phyloP scores from a whole-genome alignment of 148 eudicot genomes.

The Rhododendron kiyosumense region DNA sequence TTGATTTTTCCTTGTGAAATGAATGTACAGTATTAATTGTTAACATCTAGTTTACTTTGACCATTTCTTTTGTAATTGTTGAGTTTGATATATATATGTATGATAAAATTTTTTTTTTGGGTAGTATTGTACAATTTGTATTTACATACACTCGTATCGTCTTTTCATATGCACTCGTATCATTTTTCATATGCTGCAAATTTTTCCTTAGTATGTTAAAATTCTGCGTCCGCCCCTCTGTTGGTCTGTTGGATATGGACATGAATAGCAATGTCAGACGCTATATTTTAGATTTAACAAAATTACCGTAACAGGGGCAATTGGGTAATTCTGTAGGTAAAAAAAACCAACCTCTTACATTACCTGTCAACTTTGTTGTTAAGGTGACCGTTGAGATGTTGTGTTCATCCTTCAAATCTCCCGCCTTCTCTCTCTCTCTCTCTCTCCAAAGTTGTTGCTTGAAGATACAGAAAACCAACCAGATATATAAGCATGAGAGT shows the following conservation, averaged over 20 bases:
- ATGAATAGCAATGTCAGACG: background rate
- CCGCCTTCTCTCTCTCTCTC: background rate
- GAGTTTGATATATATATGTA: background rate
- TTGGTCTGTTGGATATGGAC: background rate
- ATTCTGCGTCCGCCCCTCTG: background rate
- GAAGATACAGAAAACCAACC: slow-evolving; percentile 34
- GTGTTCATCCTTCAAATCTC: slow-evolving; percentile 19
- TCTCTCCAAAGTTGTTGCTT: slow-evolving; percentile 42
- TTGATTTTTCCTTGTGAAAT: background rate
- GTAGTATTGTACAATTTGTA: background rate
- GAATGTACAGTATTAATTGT: background rate
- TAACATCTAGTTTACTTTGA: background rate
- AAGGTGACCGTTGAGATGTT: slow-evolving; percentile 17
- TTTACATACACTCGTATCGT: background rate
- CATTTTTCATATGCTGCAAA: background rate
- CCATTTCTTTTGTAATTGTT: background rate
- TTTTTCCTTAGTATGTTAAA: background rate
- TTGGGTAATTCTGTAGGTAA: background rate
- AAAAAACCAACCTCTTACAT: background rate
- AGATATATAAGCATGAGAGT: slow-evolving; percentile 15
- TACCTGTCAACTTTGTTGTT: slow-evolving; percentile 4
- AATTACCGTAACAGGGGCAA: background rate
- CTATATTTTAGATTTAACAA: too few relatives aligned
- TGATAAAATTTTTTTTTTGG: too few relatives aligned
- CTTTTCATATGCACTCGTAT: background rate